Percentiles rank a stretch among this genome's conserved stretches.
Evolutionary conservation across 1,139 yeast species (phyloP).

Genomic region (Suhomyces atakaporum): DNA sequence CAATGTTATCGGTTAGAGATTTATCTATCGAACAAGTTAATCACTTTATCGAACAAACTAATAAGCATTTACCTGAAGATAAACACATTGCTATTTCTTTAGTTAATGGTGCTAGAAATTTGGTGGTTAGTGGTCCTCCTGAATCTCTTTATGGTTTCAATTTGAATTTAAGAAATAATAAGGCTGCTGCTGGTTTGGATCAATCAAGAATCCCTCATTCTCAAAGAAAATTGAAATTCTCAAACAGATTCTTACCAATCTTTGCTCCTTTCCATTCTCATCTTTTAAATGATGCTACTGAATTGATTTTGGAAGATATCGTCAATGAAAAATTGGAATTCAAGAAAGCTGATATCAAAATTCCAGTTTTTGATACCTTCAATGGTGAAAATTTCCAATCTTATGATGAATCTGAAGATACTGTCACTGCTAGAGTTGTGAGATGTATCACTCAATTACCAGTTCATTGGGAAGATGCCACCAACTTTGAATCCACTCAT

Average conservation of each 20-base stretch:
- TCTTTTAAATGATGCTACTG: conserved; percentile 72
- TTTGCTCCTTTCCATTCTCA: conserved; percentile 97
- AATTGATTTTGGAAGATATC: conserved; percentile 66
- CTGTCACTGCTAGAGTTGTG: conserved; percentile 63
- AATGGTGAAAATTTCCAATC: conserved; percentile 77
- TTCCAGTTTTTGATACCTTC: conserved; percentile 92
- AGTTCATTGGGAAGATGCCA: conserved; percentile 93
- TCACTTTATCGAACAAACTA: conserved; percentile 77
- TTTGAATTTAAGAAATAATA: conserved; percentile 86
- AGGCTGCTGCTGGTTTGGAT: conserved; percentile 92
- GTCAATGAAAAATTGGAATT: conserved; percentile 53
- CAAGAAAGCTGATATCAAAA: conserved; percentile 54
- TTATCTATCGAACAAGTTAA: conserved; percentile 79
- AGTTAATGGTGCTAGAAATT: conserved; percentile 91
- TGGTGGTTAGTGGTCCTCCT: conserved; percentile 97
- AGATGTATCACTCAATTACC: conserved; percentile 85
- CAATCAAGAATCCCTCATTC: conserved; percentile 93
- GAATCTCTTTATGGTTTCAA: conserved; percentile 97
- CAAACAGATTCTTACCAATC: conserved; percentile 93
- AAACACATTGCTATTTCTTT: conserved; percentile 90
- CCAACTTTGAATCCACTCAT: conserved; percentile 79
- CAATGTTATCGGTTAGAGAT: conserved; percentile 94
- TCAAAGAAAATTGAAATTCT: conserved; percentile 89
- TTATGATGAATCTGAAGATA: conserved; percentile 34
- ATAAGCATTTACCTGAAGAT: conserved; percentile 88